Evolutionary conservation across 495 filamentous ascomycete genomes (phyloP), one percentile per base, ranked within the genome.

Genomic region (Ascodesmis nigricans): DNA sequence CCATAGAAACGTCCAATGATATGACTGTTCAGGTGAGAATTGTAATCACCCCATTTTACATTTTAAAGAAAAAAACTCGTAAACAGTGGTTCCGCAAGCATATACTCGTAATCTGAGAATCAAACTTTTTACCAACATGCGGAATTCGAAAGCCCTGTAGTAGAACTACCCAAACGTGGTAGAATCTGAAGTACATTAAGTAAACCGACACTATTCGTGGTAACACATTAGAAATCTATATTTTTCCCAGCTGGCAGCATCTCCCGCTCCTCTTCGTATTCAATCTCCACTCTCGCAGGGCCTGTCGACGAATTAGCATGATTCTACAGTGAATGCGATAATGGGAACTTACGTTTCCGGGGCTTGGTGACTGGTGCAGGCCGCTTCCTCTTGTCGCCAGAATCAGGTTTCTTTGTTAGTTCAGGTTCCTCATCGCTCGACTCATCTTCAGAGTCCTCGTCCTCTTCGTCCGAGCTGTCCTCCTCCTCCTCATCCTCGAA

Each of bases 251-350:
- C 37, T 10, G 37, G 39, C 9, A 51, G 41, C 11, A 47, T 40
- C 26, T 58, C 57, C 22, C 43, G 41, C 41, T 61, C 60, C 27
- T 59, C 53, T 40, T 60, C 61, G 44, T 65, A 66, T 47, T 66
- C 63, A 45, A 66, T 62, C 40, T 62, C 57, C 49, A 37, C 56
- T 58, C 46, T 59, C 53, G 33, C 50, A 1, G 46, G 42, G 26
- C 48, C 48, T 52, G 19, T 23, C 18, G 22, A 3, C 3, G 19
- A 21, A 24, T 39, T 38, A 44, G 21, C 23, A 45, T 29, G 8
- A 36, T 27, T 22, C 7, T 8, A 23, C 1, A 31, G 6, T 19
- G 10, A 4, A 17, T 4, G 13, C n/a, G 23, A 25, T 25, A 19
- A 15, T 4, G 10, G 29, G 23, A 32, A 27, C 38, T 27, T 36